These are phyloP conservation scores for Raphanus sativus DNA, from an alignment of 345 rosid genomes.

Conservation along the genomic window DNA sequence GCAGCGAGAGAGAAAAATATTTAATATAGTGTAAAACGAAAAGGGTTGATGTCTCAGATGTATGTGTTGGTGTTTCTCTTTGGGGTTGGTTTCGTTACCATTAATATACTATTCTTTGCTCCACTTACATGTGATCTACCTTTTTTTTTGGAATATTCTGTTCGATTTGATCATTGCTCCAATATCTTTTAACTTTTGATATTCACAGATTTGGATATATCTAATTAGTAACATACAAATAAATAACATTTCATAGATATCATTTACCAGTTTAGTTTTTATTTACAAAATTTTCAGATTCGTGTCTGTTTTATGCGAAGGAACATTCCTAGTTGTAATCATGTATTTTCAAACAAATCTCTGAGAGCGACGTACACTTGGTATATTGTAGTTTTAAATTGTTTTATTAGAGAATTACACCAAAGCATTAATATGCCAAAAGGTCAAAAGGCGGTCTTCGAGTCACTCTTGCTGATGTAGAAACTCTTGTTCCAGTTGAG, in stretches of 20 bases:
- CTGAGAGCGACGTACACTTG: background rate
- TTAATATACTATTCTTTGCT: constrained; percentile 16
- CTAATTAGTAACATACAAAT: background rate
- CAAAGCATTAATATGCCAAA: background rate
- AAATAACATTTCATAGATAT: background rate
- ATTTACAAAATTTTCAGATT: background rate
- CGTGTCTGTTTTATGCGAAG: background rate
- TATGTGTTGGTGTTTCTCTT: constrained; percentile 19
- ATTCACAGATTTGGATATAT: background rate
- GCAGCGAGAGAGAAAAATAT: background rate
- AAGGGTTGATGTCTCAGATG: constrained; percentile 16
- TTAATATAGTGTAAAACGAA: background rate
- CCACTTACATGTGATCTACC: constrained; percentile 15
- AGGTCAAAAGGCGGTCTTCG: background rate
- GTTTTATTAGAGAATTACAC: background rate
- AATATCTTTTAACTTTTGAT: background rate
- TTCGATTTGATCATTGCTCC: background rate
- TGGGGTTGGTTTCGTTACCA: constrained; percentile 26
- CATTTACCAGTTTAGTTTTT: no score
- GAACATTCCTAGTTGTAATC: background rate
- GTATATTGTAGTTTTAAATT: background rate
- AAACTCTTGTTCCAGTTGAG: background rate
- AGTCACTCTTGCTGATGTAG: background rate
- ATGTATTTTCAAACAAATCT: background rate
- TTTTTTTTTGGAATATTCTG: background rate